A percentile compares a stretch with the other conserved stretches of the same genome.
Conservation (phyloP, 1,284 basidiomycete species). For the Cryptococcus depauperatus region DNA sequence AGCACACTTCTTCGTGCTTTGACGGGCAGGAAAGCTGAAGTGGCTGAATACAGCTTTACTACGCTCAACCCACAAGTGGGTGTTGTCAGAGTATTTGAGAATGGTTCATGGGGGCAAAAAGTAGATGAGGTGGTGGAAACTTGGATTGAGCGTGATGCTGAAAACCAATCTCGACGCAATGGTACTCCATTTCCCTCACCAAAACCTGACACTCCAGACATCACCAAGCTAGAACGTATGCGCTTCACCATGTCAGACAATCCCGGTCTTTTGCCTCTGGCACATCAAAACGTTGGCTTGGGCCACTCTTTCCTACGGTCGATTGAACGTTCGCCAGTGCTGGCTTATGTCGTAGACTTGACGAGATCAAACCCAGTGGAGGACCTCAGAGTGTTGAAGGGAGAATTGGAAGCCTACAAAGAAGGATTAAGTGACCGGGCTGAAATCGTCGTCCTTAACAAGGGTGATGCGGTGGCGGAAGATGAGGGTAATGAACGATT, state of each 20-base stretch:
- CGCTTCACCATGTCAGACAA: constrained; percentile 97
- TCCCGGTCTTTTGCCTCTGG: constrained; percentile 78
- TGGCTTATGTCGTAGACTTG: constrained; percentile 89
- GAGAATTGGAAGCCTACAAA: constrained; percentile 80
- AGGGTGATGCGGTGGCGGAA: constrained; percentile 69
- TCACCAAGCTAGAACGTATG: constrained; percentile 52
- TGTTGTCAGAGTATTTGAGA: constrained; percentile 72
- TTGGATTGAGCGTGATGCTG: constrained; percentile 53
- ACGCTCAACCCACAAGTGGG: constrained; percentile 94
- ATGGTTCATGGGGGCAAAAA: constrained; percentile 59
- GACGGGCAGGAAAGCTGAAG: constrained; percentile 77
- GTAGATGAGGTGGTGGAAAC: constrained; percentile 56
- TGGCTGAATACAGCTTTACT: constrained; percentile 89
- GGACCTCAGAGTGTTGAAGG: constrained; percentile 62
- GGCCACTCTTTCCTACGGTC: constrained; percentile 90
- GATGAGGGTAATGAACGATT: constrained; percentile 31
- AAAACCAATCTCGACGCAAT: constrained; percentile 33
- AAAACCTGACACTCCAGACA: neutral
- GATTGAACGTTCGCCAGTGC: constrained; percentile 81
- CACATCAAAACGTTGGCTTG: constrained; percentile 81
- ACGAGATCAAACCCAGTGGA: constrained; percentile 62
- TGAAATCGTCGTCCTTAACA: constrained; percentile 82
- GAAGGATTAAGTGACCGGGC: constrained; percentile 66
- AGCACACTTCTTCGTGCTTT: constrained; percentile 80
- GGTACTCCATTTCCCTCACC: constrained; percentile 11